phyloP scores from a whole-genome alignment of 2,329 filamentous ascomycete genomes.

The Colletotrichum liaoningense region DNA sequence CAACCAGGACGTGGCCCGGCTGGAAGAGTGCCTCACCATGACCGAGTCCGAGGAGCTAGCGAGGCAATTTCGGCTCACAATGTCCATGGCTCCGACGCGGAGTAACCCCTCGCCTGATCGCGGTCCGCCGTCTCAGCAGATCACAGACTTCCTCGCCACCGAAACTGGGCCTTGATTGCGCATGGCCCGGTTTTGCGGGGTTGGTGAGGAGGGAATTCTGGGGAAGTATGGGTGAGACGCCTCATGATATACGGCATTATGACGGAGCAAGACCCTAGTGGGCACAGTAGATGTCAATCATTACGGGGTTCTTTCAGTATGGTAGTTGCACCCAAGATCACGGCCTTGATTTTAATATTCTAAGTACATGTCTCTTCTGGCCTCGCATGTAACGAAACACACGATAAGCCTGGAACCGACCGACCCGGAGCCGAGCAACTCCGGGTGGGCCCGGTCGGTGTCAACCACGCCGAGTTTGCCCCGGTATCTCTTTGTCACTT shows the following conservation, averaged over 20 bases:
- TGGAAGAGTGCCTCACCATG: constrained; percentile 28
- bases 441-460: background rate
- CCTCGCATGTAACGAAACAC: background rate
- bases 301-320: background rate
- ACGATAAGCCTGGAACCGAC: background rate
- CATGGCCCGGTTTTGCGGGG: constrained; percentile 1
- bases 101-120: constrained; percentile 14
- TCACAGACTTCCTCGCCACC: constrained; percentile 26
- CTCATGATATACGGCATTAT: background rate
- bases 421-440: background rate
- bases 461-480: background rate
- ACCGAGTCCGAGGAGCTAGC: constrained; percentile 23
- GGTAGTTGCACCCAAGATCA: too few relatives aligned
- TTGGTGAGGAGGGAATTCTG: background rate
- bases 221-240: background rate
- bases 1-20: constrained; percentile 12
- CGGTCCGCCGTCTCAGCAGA: constrained; percentile 21
- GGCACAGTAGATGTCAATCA: background rate
- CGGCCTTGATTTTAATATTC: background rate
- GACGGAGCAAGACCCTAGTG: background rate
- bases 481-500: background rate
- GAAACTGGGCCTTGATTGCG: background rate
- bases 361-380: background rate
- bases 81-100: constrained; percentile 20
- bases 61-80: constrained; percentile 18